These are phyloP conservation scores for Penicillium dipodomyicola DNA, from an alignment of 495 filamentous ascomycete species.

Conservation along the genomic window DNA sequence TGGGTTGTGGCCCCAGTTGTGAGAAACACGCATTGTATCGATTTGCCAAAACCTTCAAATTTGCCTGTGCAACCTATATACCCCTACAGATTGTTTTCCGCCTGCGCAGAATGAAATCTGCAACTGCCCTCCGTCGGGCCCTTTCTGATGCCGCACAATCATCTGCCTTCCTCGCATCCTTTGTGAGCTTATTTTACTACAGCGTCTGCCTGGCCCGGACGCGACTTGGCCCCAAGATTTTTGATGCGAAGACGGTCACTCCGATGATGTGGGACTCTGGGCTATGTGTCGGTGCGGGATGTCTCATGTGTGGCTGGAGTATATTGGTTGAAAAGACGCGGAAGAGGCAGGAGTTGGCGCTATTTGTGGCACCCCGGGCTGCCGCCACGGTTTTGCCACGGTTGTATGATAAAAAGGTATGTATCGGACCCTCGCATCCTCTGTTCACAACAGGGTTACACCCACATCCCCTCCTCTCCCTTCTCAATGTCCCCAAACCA, in stretches of 20 bases:
- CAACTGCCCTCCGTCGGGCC: slow-evolving; percentile 43
- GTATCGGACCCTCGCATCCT: slow-evolving; percentile 19
- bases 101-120: slow-evolving; percentile 51
- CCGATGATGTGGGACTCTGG: slow-evolving; percentile 65
- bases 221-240: slow-evolving; percentile 69
- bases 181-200: slow-evolving; percentile 85
- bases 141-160: slow-evolving; percentile 64
- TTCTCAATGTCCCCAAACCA: not conserved
- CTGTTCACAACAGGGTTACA: slow-evolving; percentile 27
- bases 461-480: slow-evolving; percentile 11
- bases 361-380: slow-evolving; percentile 85
- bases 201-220: slow-evolving; percentile 80
- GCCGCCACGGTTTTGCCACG: slow-evolving; percentile 74
- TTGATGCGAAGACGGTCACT: slow-evolving; percentile 53
- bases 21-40: slow-evolving; percentile 73
- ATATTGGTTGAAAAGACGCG: slow-evolving; percentile 68
- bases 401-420: slow-evolving; percentile 62
- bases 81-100: slow-evolving; percentile 71
- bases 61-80: slow-evolving; percentile 76
- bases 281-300: slow-evolving; percentile 71
- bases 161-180: slow-evolving; percentile 78
- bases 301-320: slow-evolving; percentile 82
- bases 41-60: slow-evolving; percentile 68
- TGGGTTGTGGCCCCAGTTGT: slow-evolving; percentile 72
- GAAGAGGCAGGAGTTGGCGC: slow-evolving; percentile 71